These are phyloP conservation scores for Coemansia sp. DNA, from an alignment of 192 early-diverging fungal genomes.

Conservation along the genomic window DNA sequence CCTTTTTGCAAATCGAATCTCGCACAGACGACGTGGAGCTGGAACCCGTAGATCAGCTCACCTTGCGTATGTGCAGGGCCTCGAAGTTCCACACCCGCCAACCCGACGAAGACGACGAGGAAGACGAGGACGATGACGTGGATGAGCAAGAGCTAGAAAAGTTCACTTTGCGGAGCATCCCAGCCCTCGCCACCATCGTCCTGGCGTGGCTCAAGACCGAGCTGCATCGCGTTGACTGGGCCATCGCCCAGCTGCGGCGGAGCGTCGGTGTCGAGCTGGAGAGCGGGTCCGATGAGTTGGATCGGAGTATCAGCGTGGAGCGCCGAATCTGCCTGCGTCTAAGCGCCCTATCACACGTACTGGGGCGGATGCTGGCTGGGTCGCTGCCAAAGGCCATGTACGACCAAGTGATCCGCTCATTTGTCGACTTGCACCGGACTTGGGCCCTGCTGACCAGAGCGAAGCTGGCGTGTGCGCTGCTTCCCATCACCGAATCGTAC, in stretches of 20 bases:
- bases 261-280: conserved; percentile 10
- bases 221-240: conserved; percentile 37
- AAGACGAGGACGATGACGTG: conserved; percentile 6
- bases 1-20: conserved; percentile 13
- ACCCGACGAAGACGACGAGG: background rate
- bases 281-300: conserved; percentile 4
- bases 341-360: conserved; percentile 15
- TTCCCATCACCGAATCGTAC: conserved; percentile 43
- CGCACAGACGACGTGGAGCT: conserved; percentile 22
- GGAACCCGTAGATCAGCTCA: conserved; percentile 15
- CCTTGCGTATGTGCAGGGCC: conserved; percentile 13
- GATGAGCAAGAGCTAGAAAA: conserved; percentile 23
- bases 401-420: conserved; percentile 23
- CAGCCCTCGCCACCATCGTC: conserved; percentile 9
- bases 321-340: conserved; percentile 35
- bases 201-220: conserved; percentile 28
- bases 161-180: conserved; percentile 24
- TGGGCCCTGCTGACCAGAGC: conserved; percentile 22
- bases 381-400: conserved; percentile 7
- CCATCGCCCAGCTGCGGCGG: conserved; percentile 18
- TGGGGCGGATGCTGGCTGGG: conserved; percentile 22
- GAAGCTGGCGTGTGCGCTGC: conserved; percentile 11
- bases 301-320: conserved; percentile 19
- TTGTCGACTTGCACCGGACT: conserved; percentile 32
- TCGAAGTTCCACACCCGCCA: conserved; percentile 12